Conservation (phyloP, 202 grass and related monocot species). For the Musa balbisiana region DNA sequence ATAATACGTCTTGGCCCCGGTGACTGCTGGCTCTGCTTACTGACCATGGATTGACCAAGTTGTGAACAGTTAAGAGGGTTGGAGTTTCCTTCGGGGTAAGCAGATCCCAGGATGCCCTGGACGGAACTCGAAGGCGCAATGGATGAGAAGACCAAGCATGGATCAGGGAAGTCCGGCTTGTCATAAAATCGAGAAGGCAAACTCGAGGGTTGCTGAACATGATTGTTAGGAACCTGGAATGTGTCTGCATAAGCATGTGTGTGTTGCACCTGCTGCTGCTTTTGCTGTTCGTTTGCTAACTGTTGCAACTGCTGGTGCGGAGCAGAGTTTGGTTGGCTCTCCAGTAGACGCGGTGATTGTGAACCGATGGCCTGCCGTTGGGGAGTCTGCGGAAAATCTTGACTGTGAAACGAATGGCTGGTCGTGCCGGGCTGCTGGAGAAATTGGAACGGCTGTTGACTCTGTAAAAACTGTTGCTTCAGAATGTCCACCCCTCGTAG, state of each 20-base stretch:
- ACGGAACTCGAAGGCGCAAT: background rate
- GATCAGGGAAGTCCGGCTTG: conserved; percentile 4
- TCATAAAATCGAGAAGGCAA: conserved; percentile 19
- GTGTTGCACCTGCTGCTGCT: conserved; percentile 1
- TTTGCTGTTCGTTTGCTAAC: background rate
- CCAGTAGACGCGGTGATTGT: background rate
- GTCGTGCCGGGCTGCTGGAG: background rate
- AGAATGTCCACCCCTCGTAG: background rate
- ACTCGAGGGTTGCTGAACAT: conserved; percentile 5
- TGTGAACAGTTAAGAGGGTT: conserved; percentile 1
- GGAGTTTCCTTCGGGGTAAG: conserved; percentile 3
- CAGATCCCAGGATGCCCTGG: conserved; percentile 3
- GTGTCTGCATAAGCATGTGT: conserved; percentile 13
- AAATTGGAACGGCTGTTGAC: conserved; percentile 16
- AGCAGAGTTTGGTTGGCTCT: conserved; percentile 10
- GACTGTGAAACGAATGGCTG: background rate
- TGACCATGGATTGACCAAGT: conserved; percentile 13
- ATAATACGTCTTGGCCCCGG: background rate
- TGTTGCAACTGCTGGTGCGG: conserved; percentile 10
- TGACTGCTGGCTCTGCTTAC: conserved; percentile 8
- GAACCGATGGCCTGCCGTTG: background rate
- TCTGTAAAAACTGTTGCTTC: conserved; percentile 20
- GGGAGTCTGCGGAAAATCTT: conserved; percentile 13
- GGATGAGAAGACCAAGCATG: conserved; percentile 16
- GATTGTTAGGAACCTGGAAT: conserved; percentile 4